Evolutionary conservation across 495 filamentous ascomycete genomes (phyloP), one percentile per base, ranked within the genome.

Genomic region (Penicillium goetzii): DNA sequence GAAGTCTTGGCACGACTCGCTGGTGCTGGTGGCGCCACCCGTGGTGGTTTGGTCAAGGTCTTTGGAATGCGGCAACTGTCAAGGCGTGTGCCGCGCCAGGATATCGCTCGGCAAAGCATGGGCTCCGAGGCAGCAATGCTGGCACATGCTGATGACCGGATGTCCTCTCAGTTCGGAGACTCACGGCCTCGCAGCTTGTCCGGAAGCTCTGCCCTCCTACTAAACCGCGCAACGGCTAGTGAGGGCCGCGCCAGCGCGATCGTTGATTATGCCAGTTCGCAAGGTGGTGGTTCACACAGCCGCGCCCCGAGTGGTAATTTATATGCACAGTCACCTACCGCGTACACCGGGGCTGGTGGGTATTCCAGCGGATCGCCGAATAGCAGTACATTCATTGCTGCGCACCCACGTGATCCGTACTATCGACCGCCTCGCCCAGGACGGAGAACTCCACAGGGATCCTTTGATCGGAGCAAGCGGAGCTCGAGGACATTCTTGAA

Each of bases 61-160:
- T 93, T 97, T 71, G 94, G 93, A 26, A 92, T 92, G 85, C 91
- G 94, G 21, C 94, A 98, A 74, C 83, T 98, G 11, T 93, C 92
- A 14, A 88, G 88, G 59, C 89, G 93, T 60, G 80, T 85, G 58
- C 83, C 89, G 52, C 80, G 89, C 40, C 84, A 83, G 53, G 85
- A 80, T 65, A 80, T 81, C 14, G 81, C 87, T 11, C 85, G 92
- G 15, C 86, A 91, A 61, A 94, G 90, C 67, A 86, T 93, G 74
- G 84, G 88, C 11, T 96, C 92, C 17, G 89, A 87, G 68, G 88
- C 90, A 25, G 91, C 88, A 14, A 96, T 97, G 83, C 75, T 96
- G 38, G 81, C 84, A 41, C 78, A 85, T 53, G 86, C 88, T 17
- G 84, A 84, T 47, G 82, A 86, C 12, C 78, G 84, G 32, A 87